Conservation (phyloP, 2,329 filamentous ascomycete species). For the Nemania sp. region DNA sequence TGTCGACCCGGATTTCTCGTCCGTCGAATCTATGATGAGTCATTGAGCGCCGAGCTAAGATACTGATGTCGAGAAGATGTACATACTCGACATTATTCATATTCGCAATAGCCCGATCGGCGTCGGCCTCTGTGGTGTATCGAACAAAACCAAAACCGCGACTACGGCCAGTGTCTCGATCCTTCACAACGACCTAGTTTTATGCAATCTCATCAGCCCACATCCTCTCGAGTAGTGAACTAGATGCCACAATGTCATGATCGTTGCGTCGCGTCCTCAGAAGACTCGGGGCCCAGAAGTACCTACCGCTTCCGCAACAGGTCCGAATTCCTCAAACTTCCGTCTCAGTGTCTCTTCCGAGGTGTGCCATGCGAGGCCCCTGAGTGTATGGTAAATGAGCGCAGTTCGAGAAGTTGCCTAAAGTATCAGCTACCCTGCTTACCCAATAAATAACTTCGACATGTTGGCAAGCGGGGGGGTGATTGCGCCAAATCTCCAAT, state of each 20-base stretch:
- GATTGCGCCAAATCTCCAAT: too few relatives aligned
- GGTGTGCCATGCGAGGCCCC: constrained; percentile 98
- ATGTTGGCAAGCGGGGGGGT: constrained; percentile 54
- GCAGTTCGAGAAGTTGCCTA: constrained; percentile 14
- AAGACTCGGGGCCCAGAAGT: neutral
- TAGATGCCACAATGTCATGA: neutral
- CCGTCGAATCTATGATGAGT: constrained; percentile 76
- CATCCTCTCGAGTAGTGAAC: neutral
- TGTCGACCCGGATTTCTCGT: constrained; percentile 92
- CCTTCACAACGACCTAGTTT: constrained; percentile 89
- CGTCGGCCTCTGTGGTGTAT: constrained; percentile 76
- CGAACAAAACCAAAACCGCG: constrained; percentile 97
- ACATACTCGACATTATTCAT: constrained; percentile 92
- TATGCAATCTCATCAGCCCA: constrained; percentile 12
- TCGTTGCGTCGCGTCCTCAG: neutral
- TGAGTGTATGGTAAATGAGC: constrained; percentile 45
- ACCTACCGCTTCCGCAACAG: constrained; percentile 94
- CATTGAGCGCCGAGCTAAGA: neutral
- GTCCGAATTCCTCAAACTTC: constrained; percentile 92
- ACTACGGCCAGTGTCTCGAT: constrained; percentile 94
- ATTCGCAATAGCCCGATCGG: constrained; percentile 72
- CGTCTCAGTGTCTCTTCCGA: constrained; percentile 83
- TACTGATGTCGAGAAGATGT: neutral
- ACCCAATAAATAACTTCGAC: constrained; percentile 97
- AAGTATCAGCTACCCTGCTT: constrained; percentile 52